Conservation (phyloP, 768 basidiomycete species). For the Sporobolomyces pararoseus region DNA sequence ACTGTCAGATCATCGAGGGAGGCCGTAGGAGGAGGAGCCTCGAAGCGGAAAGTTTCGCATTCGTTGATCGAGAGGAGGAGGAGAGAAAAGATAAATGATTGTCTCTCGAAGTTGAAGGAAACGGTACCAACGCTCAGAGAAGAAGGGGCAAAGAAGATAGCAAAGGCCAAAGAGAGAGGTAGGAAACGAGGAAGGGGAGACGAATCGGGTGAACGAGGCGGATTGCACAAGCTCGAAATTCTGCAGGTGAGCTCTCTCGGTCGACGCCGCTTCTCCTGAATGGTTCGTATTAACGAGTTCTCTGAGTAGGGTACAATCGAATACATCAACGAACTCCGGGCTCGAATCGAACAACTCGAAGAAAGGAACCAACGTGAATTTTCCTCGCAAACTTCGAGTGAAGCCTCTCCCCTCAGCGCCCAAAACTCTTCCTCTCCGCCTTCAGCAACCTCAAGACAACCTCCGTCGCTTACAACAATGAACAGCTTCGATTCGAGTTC, state of each 20-base stretch:
- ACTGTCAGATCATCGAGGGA: background rate
- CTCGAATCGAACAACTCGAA: conserved; percentile 13
- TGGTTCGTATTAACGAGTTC: too few relatives aligned
- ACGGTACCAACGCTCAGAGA: conserved; percentile 60
- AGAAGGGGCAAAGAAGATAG: conserved; percentile 33
- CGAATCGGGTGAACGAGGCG: conserved; percentile 15
- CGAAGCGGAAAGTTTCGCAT: conserved; percentile 86
- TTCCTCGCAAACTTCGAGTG: background rate
- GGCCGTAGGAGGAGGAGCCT: conserved; percentile 36
- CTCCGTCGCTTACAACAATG: background rate
- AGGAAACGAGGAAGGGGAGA: conserved; percentile 26
- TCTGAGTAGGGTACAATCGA: conserved; percentile 34
- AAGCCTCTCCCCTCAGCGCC: too few relatives aligned
- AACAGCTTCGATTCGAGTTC: conserved; percentile 6
- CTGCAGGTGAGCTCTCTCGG: conserved; percentile 37
- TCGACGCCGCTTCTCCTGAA: background rate
- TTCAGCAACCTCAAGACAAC: background rate
- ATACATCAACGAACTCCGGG: conserved; percentile 28
- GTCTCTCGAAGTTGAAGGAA: conserved; percentile 67
- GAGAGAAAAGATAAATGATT: conserved; percentile 92
- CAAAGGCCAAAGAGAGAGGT: conserved; percentile 35
- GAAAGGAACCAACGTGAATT: background rate
- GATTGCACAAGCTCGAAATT: conserved; percentile 43
- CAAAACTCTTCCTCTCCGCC: background rate
- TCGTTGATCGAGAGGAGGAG: conserved; percentile 90